A percentile compares a stretch with the other conserved stretches of the same genome.
Evolutionary conservation across 2,329 filamentous ascomycete species (phyloP).

Genomic region (Alternaria viburni): DNA sequence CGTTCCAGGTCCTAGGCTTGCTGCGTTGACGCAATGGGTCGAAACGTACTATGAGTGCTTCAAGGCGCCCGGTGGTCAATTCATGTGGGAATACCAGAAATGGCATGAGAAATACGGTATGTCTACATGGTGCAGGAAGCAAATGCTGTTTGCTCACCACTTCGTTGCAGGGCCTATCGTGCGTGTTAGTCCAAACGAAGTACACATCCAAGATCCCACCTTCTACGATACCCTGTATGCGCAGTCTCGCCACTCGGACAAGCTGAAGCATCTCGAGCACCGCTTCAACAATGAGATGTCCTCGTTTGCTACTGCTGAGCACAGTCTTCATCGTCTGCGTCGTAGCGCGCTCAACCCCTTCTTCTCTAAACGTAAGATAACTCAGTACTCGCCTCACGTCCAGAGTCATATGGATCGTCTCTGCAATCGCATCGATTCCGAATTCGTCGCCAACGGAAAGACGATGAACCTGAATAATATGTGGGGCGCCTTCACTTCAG

Average conservation of each 20-base stretch:
- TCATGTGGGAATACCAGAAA: neutral
- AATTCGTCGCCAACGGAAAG: neutral
- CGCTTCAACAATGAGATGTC: conserved; percentile 1
- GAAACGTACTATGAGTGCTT: neutral
- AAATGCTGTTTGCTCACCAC: neutral
- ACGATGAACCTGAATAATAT: neutral
- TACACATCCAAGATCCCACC: neutral
- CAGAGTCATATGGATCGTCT: neutral
- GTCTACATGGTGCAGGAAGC: neutral
- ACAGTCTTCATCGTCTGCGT: conserved; percentile 5
- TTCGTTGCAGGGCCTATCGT: conserved; percentile 4
- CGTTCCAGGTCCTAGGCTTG: conserved; percentile 18
- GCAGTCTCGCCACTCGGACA: neutral
- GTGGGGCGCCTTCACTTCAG: neutral
- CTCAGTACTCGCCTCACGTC: neutral
- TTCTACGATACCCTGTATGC: neutral
- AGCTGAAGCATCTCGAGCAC: neutral
- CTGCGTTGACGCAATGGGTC: conserved; percentile 28
- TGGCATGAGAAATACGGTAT: neutral
- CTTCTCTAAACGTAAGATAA: conserved; percentile 5
- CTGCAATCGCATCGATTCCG: neutral
- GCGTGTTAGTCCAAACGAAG: conserved; percentile 11
- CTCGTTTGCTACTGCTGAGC: neutral
- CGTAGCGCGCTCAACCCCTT: conserved; percentile 27
- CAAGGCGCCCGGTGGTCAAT: neutral